Conservation (phyloP, 1,284 basidiomycete species). For the Hymenochaete sp. region DNA sequence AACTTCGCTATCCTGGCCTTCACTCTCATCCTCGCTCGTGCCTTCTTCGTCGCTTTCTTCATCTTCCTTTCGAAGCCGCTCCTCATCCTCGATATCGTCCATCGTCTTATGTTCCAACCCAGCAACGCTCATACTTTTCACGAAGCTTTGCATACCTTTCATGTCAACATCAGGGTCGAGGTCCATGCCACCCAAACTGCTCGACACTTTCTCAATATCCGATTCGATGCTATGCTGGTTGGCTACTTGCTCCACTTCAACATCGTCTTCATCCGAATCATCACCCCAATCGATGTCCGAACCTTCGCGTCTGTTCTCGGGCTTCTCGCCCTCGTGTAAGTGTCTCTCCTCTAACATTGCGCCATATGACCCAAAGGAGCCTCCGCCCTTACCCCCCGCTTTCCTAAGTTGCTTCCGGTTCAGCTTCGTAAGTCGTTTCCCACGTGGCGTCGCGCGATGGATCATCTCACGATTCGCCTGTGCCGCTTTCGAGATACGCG, state of each 20-base stretch:
- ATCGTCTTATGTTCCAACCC: slow-evolving; percentile 48
- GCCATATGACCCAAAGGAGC: slow-evolving; percentile 41
- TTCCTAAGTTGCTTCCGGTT: too few species aligned
- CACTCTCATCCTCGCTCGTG: slow-evolving; percentile 19
- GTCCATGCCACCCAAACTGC: slow-evolving; percentile 43
- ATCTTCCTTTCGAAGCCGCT: slow-evolving; percentile 46
- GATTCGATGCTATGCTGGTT: slow-evolving; percentile 23
- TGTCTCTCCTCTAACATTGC: slow-evolving; percentile 49
- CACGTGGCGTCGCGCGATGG: not conserved
- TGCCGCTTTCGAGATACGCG: not conserved
- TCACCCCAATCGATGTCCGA: slow-evolving; percentile 70
- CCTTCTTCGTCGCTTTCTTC: slow-evolving; percentile 32
- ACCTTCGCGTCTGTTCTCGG: slow-evolving; percentile 41
- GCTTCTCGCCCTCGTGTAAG: slow-evolving; percentile 36
- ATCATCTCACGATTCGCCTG: slow-evolving; percentile 7
- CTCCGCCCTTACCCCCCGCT: too few species aligned
- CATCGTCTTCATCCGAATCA: slow-evolving; percentile 28
- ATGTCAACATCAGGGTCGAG: slow-evolving; percentile 44
- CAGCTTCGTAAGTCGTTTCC: slow-evolving; percentile 17
- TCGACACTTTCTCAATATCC: slow-evolving; percentile 31
- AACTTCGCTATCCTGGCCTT: slow-evolving; percentile 19
- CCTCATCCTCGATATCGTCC: slow-evolving; percentile 55
- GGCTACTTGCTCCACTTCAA: slow-evolving; percentile 19
- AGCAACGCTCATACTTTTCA: slow-evolving; percentile 40
- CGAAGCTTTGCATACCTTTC: slow-evolving; percentile 47